phyloP scores from a whole-genome alignment of 1,139 yeast species.

The Suhomyces ambrosiae region DNA sequence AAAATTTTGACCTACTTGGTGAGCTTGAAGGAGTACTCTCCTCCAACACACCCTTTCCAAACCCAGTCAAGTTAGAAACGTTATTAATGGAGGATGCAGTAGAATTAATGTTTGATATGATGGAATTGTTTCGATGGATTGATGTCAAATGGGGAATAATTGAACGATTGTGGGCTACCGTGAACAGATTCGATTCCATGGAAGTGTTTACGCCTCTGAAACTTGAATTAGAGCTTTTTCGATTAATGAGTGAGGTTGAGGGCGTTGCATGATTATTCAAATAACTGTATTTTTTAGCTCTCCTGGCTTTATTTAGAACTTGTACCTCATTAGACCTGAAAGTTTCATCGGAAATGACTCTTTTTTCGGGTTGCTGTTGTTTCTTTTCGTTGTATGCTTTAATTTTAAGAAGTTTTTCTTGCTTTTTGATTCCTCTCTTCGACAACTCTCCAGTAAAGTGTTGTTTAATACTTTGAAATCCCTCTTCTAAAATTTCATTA shows the following conservation, averaged over 20 bases:
- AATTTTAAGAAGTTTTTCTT: slow-evolving; percentile 15
- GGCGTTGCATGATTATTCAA: slow-evolving; percentile 30
- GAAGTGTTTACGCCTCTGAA: slow-evolving; percentile 10
- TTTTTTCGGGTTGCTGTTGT: slow-evolving; percentile 4
- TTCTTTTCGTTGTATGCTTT: slow-evolving; percentile 11
- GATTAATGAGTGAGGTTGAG: background rate
- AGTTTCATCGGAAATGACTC: slow-evolving; percentile 11
- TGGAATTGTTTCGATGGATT: slow-evolving; percentile 19
- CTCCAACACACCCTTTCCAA: slow-evolving; percentile 43
- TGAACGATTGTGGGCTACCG: slow-evolving; percentile 13
- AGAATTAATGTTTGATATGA: slow-evolving; percentile 18
- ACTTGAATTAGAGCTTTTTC: background rate
- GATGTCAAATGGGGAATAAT: slow-evolving; percentile 16
- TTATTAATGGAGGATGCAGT: slow-evolving; percentile 29
- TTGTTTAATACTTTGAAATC: slow-evolving; percentile 26
- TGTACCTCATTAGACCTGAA: slow-evolving; percentile 29
- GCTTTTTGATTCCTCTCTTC: slow-evolving; percentile 31
- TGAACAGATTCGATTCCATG: slow-evolving; percentile 12
- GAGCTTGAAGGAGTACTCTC: slow-evolving; percentile 45
- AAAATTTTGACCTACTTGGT: slow-evolving; percentile 23
- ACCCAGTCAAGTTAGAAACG: slow-evolving; percentile 34
- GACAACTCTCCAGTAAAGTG: slow-evolving; percentile 36
- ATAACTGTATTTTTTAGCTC: slow-evolving; percentile 35
- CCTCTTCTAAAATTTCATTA: slow-evolving; percentile 29
- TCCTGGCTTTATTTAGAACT: slow-evolving; percentile 33